A percentile compares a stretch with the other conserved stretches of the same genome.
These are phyloP conservation scores for Esteya vermicola DNA, from an alignment of 2,329 filamentous ascomycete species.

Conservation along the genomic window DNA sequence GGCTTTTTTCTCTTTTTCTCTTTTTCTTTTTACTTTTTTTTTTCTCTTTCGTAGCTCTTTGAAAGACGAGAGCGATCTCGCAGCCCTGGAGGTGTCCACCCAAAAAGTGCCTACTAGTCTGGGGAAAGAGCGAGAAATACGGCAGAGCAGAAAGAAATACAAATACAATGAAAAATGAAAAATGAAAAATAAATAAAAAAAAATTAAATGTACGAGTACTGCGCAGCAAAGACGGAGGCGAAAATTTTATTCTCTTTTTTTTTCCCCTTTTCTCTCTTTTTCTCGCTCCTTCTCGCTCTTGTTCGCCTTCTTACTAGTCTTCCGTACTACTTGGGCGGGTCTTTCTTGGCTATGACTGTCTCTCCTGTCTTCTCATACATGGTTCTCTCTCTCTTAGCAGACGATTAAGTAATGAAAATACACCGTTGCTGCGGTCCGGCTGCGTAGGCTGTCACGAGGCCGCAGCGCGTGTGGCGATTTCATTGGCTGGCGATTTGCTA, in stretches of 20 bases:
- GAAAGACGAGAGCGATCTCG: neutral
- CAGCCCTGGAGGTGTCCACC: no score
- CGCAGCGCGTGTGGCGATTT: neutral
- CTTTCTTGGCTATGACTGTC: no score
- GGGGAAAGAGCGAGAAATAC: neutral
- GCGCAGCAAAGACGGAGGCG: no score
- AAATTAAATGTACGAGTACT: no score
- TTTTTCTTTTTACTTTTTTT: neutral
- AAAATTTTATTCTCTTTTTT: no score
- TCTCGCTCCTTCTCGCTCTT: neutral
- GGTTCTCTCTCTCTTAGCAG: neutral
- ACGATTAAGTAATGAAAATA: conserved; percentile 9
- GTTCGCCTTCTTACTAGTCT: no score
- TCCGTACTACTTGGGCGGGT: no score
- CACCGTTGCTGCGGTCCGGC: neutral
- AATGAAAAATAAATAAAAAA: neutral
- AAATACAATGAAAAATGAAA: neutral
- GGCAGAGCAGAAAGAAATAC: neutral
- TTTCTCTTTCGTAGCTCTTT: neutral
- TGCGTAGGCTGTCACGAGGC: conserved; percentile 6
- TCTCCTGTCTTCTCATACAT: neutral
- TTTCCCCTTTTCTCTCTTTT: no score
- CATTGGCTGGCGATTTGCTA: conserved; percentile 11
- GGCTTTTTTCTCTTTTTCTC: neutral
- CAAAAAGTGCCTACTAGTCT: no score